Evolutionary conservation across 139 green algal species (phyloP).

Genomic region (Spirogloea muscicola): DNA sequence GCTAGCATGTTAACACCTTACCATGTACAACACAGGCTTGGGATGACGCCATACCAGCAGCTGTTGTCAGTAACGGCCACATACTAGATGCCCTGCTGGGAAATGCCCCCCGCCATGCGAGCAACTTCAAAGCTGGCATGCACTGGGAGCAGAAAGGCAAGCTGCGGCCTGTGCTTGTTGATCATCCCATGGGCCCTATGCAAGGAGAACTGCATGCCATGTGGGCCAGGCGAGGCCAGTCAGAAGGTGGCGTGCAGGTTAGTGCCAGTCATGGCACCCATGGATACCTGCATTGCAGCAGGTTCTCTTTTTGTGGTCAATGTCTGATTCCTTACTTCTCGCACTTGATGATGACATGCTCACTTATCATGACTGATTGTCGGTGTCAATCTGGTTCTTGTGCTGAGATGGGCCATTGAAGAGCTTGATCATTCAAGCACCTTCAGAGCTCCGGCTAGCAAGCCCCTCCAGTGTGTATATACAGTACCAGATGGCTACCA

Average conservation of each 20-base stretch:
- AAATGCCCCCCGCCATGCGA: neutral
- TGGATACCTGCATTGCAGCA: too few relatives aligned
- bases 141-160: conserved; percentile 10
- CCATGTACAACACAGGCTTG: conserved; percentile 4
- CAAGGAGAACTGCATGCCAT: conserved; percentile 17
- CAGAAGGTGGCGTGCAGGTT: neutral
- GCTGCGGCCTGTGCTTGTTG: conserved; percentile 16
- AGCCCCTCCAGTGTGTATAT: too few relatives aligned
- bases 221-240: conserved; percentile 20
- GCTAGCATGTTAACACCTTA: neutral
- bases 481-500: too few relatives aligned
- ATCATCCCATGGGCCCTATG: conserved; percentile 22
- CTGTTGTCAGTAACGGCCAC: conserved; percentile 9
- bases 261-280: too few relatives aligned
- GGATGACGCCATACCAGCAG: neutral
- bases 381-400: too few relatives aligned
- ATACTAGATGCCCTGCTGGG: conserved; percentile 31
- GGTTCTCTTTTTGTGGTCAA: too few relatives aligned
- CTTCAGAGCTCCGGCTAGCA: too few relatives aligned
- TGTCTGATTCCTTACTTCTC: too few relatives aligned
- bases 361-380: too few relatives aligned
- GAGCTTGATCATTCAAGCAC: too few relatives aligned
- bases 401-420: too few relatives aligned
- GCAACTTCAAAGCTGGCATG: conserved; percentile 4
- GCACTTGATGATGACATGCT: too few relatives aligned